Evolutionary conservation across 495 filamentous ascomycete genomes (phyloP), one percentile per base, ranked within the genome.

Genomic region (Penicillium odoratum): DNA sequence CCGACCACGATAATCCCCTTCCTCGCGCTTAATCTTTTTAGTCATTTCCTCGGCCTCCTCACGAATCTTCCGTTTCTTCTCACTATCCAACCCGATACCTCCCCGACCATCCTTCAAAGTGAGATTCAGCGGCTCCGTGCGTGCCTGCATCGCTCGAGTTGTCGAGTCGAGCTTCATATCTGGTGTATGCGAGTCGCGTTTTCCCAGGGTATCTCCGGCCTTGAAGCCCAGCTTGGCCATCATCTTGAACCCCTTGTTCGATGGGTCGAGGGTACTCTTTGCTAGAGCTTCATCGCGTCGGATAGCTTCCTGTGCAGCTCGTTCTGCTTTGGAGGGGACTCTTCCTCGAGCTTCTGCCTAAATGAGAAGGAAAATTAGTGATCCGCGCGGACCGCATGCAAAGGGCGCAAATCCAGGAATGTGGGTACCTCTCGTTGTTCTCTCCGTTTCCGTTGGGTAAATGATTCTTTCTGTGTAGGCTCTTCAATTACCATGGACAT

Each of bases 181-280:
- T 30, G 21, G 13, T 48, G 16, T 1, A 11, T 67, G 31, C 34
- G 71, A 30, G 30, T 44, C 33, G 31, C 48, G 65, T 62, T 86
- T 88, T 1, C 94, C 91, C 4, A 96, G 79, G 0, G 83, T 80
- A 50, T 84, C 83, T 13, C 88, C 88, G 9, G 83, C 74, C 58
- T 84, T 88, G 74, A 93, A 98, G 7, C 94, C 94, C 77, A 98
- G 88, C 71, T 88, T 92, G n/a, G 90, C 86, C 93, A 98, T 94
- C 92, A 98, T 96, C 56, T 89, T 80, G 54, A 92, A 85, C 3
- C 94, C 94, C 70, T 97, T 98, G 48, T 81, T 79, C 6, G 74
- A 66, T n/a, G 83, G 81, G 42, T 78, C 67, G 15, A 90, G 74
- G 28, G 97, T 78, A n/a, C 86, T 88, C 13, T 75, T 86, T 3